phyloP scores from a whole-genome alignment of 371 early-diverging fungal genomes.

The Mortierella polycephala region DNA sequence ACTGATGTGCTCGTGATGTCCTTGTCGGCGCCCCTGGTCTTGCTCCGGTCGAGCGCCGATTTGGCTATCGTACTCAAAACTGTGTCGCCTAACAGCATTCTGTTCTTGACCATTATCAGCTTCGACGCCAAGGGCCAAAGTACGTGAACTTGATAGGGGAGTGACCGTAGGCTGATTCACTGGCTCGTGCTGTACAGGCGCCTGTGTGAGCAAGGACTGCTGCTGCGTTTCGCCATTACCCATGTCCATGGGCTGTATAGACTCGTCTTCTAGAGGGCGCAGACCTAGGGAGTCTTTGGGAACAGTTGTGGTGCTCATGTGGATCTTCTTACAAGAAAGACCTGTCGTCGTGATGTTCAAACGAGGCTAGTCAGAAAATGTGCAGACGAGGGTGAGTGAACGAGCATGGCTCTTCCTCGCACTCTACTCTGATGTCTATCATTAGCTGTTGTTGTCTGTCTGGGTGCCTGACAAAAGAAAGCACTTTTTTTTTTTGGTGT shows the following conservation, averaged over 20 bases:
- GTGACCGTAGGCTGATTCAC: no score
- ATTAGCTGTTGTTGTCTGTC: not conserved
- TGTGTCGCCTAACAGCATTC: not conserved
- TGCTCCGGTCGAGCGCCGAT: not conserved
- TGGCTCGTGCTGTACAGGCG: no score
- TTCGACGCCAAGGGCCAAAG: no score
- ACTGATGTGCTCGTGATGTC: not conserved
- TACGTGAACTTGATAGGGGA: no score
- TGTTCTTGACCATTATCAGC: not conserved
- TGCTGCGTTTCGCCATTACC: conserved; percentile 1
- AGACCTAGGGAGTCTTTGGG: conserved; percentile 7
- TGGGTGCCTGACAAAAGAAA: not conserved
- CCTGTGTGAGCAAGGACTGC: no score
- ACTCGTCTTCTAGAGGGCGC: conserved; percentile 1
- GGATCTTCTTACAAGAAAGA: not conserved
- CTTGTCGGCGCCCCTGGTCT: not conserved
- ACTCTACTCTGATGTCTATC: no score
- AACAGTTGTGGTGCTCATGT: conserved; percentile 19
- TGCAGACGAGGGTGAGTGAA: no score
- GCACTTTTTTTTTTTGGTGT: not conserved
- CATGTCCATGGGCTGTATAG: conserved; percentile 19
- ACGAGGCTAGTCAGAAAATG: no score
- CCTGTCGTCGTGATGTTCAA: no score
- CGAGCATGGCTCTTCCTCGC: no score
- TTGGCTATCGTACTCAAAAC: not conserved